phyloP scores from a whole-genome alignment of 202 grass and related monocot genomes.

The Sporobolus alterniflorus region DNA sequence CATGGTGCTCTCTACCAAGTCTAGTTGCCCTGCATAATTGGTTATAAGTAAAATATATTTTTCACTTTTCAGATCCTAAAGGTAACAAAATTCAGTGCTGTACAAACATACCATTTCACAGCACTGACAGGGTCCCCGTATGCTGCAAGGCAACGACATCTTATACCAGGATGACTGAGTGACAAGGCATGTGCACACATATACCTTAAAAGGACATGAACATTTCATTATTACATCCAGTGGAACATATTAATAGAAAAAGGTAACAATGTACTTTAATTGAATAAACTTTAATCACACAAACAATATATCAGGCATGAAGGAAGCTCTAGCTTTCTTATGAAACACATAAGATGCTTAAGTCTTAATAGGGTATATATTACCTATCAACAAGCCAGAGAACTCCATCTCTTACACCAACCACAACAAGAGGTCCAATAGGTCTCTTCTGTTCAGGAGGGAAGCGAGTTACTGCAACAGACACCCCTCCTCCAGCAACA shows the following conservation, averaged over 20 bases:
- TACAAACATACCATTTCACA: constrained; percentile 83
- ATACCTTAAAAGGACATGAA: constrained; percentile 70
- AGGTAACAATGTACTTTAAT: not conserved
- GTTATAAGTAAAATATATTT: constrained; percentile 11
- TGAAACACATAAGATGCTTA: constrained; percentile 14
- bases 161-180: constrained; percentile 98
- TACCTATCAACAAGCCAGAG: constrained; percentile 98
- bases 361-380: constrained; percentile 12
- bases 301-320: constrained; percentile 5
- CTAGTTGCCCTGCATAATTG: constrained; percentile 81
- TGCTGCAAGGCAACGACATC: constrained; percentile 97
- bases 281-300: not conserved
- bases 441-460: constrained; percentile 93
- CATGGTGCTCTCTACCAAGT: constrained; percentile 94
- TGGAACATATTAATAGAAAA: constrained; percentile 4
- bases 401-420: constrained; percentile 95
- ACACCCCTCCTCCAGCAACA: constrained; percentile 98
- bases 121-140: constrained; percentile 97
- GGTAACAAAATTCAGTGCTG: constrained; percentile 18
- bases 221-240: constrained; percentile 34
- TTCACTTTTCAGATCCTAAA: not conserved
- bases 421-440: constrained; percentile 93
- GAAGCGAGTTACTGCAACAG: constrained; percentile 94
- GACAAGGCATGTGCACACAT: constrained; percentile 99
- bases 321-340: constrained; percentile 30